Evolutionary conservation across 805 yeast species (phyloP).

Genomic region (Citeromyces nyonsensis): DNA sequence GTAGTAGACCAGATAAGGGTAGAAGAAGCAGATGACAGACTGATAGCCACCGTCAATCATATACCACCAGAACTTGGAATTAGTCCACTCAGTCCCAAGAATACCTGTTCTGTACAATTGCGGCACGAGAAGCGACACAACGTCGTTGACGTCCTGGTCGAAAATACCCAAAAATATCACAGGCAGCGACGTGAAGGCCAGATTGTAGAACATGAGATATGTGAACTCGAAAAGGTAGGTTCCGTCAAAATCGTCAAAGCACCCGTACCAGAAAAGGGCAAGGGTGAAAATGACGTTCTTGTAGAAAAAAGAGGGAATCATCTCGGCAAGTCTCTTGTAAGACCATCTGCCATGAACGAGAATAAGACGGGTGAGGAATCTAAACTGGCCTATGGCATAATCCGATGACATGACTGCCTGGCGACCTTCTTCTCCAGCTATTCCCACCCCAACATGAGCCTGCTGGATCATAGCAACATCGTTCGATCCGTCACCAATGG

Average conservation of each 20-base stretch:
- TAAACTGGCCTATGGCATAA: slow-evolving; percentile 74
- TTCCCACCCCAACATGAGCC: slow-evolving; percentile 80
- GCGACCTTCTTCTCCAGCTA: slow-evolving; percentile 85
- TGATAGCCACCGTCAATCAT: slow-evolving; percentile 71
- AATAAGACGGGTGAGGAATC: slow-evolving; percentile 50
- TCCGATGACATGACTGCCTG: slow-evolving; percentile 85
- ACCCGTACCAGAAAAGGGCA: slow-evolving; percentile 71
- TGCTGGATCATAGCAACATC: slow-evolving; percentile 89
- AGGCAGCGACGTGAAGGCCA: slow-evolving; percentile 75
- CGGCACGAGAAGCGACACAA: slow-evolving; percentile 57
- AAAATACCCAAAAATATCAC: slow-evolving; percentile 65
- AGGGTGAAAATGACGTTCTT: slow-evolving; percentile 65
- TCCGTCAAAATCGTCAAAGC: slow-evolving; percentile 64
- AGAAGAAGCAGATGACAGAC: slow-evolving; percentile 55
- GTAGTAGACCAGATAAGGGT: slow-evolving; percentile 45
- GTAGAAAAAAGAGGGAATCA: slow-evolving; percentile 72
- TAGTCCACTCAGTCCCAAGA: slow-evolving; percentile 54
- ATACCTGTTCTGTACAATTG: slow-evolving; percentile 66
- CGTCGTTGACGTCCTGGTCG: slow-evolving; percentile 68
- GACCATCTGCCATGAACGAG: slow-evolving; percentile 83
- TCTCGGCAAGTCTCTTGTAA: slow-evolving; percentile 65
- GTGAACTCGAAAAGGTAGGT: slow-evolving; percentile 69
- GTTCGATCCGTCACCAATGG: slow-evolving; percentile 82
- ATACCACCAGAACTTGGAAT: slow-evolving; percentile 52
- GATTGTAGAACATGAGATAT: slow-evolving; percentile 63